Conservation (phyloP, 2,329 filamentous ascomycete species). For the Colletotrichum tropicicola region DNA sequence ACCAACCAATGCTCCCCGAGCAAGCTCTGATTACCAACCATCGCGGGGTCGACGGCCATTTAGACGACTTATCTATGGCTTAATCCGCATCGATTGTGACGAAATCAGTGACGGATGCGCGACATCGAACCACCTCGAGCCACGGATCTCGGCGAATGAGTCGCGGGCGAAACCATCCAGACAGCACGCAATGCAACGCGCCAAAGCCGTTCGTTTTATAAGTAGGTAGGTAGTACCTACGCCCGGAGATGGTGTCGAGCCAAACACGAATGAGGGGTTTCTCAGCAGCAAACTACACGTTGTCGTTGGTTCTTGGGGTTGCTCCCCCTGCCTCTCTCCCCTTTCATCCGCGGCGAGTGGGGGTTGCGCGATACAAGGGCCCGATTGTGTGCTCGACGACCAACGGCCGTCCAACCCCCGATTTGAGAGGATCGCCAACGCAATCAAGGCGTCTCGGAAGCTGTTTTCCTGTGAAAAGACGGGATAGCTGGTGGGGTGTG, state of each 20-base stretch:
- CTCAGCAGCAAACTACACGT: background rate
- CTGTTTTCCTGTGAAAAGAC: background rate
- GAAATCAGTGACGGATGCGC: background rate
- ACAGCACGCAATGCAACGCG: constrained; percentile 17
- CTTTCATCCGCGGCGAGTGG: background rate
- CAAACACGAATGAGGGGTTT: constrained; percentile 7
- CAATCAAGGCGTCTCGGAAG: background rate
- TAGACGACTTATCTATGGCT: background rate
- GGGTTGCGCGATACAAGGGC: constrained; percentile 27
- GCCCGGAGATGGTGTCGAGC: background rate
- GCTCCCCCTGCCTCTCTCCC: background rate
- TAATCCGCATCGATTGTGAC: constrained; percentile 19
- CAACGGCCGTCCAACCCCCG: background rate
- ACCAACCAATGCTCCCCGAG: background rate
- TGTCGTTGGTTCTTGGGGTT: background rate
- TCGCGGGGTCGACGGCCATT: constrained; percentile 3
- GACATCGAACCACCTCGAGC: constrained; percentile 1
- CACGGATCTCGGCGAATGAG: background rate
- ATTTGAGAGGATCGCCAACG: background rate
- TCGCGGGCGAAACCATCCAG: background rate
- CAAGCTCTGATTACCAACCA: constrained; percentile 20
- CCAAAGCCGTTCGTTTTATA: background rate
- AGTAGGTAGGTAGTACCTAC: too few relatives aligned
- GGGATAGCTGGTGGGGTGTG: background rate
- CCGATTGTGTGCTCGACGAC: constrained; percentile 27